A percentile compares a stretch with the other conserved stretches of the same genome.
Evolutionary conservation across 805 yeast species (phyloP).

Genomic region (Lachancea quebecensis): DNA sequence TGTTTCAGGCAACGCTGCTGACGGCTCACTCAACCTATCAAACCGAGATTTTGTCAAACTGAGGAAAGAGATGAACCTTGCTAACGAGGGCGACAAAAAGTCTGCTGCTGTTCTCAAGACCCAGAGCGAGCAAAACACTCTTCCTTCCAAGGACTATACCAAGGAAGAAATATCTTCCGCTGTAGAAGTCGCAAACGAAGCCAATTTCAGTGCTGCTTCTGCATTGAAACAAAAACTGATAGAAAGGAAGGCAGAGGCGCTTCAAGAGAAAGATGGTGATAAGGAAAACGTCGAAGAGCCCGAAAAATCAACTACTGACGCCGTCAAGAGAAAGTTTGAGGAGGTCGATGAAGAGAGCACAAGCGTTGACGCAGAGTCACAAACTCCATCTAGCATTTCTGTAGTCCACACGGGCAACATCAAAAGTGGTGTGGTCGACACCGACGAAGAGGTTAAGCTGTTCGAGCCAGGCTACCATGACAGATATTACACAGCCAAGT

Average conservation of each 20-base stretch:
- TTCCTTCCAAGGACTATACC: slow-evolving; percentile 21
- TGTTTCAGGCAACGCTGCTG: slow-evolving; percentile 64
- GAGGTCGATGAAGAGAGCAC: slow-evolving; percentile 18
- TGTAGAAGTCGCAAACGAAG: slow-evolving; percentile 32
- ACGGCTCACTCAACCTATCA: slow-evolving; percentile 55
- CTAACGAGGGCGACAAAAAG: slow-evolving; percentile 61
- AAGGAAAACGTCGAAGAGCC: slow-evolving; percentile 11
- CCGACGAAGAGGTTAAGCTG: slow-evolving; percentile 51
- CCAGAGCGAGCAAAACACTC: slow-evolving; percentile 30
- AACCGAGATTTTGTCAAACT: slow-evolving; percentile 66
- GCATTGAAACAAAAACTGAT: slow-evolving; percentile 34
- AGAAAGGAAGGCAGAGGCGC: slow-evolving; percentile 22
- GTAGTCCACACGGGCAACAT: slow-evolving; percentile 25
- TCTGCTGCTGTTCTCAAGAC: slow-evolving; percentile 58
- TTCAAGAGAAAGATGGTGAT: slow-evolving; percentile 9
- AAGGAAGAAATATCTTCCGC: slow-evolving; percentile 27
- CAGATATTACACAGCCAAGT: slow-evolving; percentile 75
- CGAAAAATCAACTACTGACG: slow-evolving; percentile 8
- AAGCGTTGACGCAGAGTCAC: slow-evolving; percentile 12
- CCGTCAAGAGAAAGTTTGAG: slow-evolving; percentile 4
- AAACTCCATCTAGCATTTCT: slow-evolving; percentile 16
- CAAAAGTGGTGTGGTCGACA: slow-evolving; percentile 34
- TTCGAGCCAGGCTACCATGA: slow-evolving; percentile 85
- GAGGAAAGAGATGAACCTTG: slow-evolving; percentile 55
- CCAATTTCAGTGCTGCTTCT: slow-evolving; percentile 42